These are phyloP conservation scores for Peltaster fructicola DNA, from an alignment of 2,329 filamentous ascomycete genomes.

Conservation along the genomic window DNA sequence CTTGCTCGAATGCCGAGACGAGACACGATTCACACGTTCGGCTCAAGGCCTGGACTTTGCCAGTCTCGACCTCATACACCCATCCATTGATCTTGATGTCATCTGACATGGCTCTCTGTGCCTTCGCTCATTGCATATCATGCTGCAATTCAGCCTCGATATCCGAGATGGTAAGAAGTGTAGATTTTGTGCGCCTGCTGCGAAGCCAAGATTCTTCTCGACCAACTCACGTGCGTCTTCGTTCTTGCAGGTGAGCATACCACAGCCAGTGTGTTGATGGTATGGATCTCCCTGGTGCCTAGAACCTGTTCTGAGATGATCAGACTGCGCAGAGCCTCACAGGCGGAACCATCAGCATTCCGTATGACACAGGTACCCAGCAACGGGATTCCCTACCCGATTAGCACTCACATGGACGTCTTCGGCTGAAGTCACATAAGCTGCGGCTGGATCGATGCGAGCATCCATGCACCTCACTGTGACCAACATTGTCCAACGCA, in stretches of 20 bases:
- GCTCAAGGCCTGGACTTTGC: too few relatives aligned
- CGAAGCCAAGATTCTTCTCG: constrained; percentile 41
- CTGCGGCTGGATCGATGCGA: constrained; percentile 46
- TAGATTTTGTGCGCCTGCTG: too few relatives aligned
- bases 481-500: constrained; percentile 1
- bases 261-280: constrained; percentile 62
- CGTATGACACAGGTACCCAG: constrained; percentile 35
- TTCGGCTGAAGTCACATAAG: constrained; percentile 53
- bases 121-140: constrained; percentile 47
- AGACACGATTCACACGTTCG: too few relatives aligned
- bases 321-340: constrained; percentile 55
- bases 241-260: constrained; percentile 53
- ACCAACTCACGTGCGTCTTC: constrained; percentile 38
- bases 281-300: constrained; percentile 54
- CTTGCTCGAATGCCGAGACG: too few relatives aligned
- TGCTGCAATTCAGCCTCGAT: constrained; percentile 45
- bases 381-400: not conserved
- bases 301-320: constrained; percentile 66
- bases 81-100: constrained; percentile 49
- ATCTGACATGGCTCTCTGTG: constrained; percentile 40
- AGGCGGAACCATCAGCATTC: constrained; percentile 36
- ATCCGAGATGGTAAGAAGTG: constrained; percentile 48
- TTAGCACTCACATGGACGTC: constrained; percentile 47
- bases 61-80: constrained; percentile 63
- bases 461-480: constrained; percentile 70